Conservation (phyloP, 2,329 filamentous ascomycete genomes). For the Laburnicola sp. region DNA sequence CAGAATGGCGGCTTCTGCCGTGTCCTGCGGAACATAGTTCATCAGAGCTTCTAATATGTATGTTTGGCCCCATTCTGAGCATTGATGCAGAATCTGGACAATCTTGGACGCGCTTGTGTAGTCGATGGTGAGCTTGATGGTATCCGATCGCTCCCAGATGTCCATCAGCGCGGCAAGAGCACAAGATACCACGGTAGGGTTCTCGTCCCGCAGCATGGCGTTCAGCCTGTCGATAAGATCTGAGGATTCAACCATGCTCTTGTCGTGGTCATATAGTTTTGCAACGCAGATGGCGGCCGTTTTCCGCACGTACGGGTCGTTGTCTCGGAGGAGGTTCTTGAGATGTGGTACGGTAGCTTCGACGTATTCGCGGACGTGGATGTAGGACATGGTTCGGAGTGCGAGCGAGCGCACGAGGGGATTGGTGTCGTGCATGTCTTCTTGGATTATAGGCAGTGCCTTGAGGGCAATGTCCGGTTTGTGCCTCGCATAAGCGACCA, state of each 20-base stretch:
- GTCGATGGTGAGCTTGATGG: constrained; percentile 97
- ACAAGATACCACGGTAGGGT: constrained; percentile 95
- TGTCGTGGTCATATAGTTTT: constrained; percentile 96
- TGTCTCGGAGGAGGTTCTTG: constrained; percentile 79
- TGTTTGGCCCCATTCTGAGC: constrained; percentile 98
- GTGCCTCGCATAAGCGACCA: constrained; percentile 95
- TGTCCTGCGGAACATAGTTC: constrained; percentile 94
- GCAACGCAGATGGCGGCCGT: constrained; percentile 95
- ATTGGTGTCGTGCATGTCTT: constrained; percentile 93
- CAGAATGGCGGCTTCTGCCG: constrained; percentile 80
- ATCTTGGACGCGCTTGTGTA: constrained; percentile 98
- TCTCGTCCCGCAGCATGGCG: constrained; percentile 87
- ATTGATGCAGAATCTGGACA: constrained; percentile 92
- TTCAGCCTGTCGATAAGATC: constrained; percentile 93
- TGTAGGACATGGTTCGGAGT: constrained; percentile 93
- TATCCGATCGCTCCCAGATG: constrained; percentile 97
- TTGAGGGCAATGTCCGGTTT: constrained; percentile 93
- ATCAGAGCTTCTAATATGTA: constrained; percentile 98
- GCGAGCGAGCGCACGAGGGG: constrained; percentile 90
- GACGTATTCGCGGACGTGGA: constrained; percentile 95
- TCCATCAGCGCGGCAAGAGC: constrained; percentile 90
- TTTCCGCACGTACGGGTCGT: constrained; percentile 95
- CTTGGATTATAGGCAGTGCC: constrained; percentile 82
- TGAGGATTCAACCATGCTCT: constrained; percentile 82
- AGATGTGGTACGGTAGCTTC: constrained; percentile 84